Base-by-base conservation (phyloP, 2,329 filamentous ascomycete species). In the Microthyrium microscopicum region DNA sequence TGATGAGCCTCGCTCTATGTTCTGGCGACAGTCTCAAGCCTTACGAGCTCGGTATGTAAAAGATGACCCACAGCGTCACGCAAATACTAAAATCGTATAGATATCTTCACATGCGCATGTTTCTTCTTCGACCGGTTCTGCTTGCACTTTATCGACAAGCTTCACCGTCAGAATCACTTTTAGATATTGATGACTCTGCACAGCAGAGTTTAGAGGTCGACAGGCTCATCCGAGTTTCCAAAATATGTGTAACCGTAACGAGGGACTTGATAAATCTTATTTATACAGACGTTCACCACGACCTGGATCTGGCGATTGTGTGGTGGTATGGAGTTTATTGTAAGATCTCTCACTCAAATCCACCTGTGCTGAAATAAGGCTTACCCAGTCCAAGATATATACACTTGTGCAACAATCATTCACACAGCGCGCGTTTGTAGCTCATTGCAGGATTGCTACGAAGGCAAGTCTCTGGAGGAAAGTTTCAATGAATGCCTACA, bases 291-390 rank as follows among this genome's bases (percentile, higher is more conserved):
- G 19, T 22, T 20, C 9, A 11, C 15, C 8, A 18, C 9, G 17
- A 9, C 9, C 9, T 20, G 9, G 8, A 9, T 20, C 8, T 17
- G 11, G 9, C 19, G 8, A 31, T 22, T 15, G 7, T 20, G 29
- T 31, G 29, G 29, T 31, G 29, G 29, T 31, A 31, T 17, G 29
- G 29, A 7, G 9, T 31, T 8, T 31, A 31, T 16, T 31, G 29
- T 31, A 31, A 18, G 29, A n/a, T n/a, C n/a, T n/a, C n/a, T n/a
- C n/a, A n/a, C n/a, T 31, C 29, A 9, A 16, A 11, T 11, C 9
- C 16, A 11, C 15, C 16, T 29, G 9, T 8, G 16, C 22, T 18
- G 20, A 8, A 22, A 31, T 17, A 16, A 11, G 9, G 9, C 15
- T 29, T 9, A 29, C 9, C 8, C 9, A 15, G 16, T 16, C 15